Percentiles rank a stretch among this genome's conserved stretches.
Conservation (phyloP, 1,284 basidiomycete genomes). For the Meira nashicola region DNA sequence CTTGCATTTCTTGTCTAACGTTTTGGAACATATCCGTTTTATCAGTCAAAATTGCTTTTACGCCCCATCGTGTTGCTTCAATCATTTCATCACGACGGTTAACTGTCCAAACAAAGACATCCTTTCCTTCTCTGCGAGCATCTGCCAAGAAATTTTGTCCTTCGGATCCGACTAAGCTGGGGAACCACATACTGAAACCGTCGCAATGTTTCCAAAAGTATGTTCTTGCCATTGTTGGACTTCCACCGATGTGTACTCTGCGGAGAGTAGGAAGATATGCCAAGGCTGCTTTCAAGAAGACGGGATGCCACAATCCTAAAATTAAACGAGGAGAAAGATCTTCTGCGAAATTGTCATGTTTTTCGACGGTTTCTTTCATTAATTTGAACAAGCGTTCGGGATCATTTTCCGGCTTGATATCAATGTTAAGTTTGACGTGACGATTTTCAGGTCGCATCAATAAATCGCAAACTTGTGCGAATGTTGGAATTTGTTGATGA, state of each 20-base stretch:
- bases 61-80: constrained; percentile 87
- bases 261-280: constrained; percentile 72
- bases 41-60: constrained; percentile 84
- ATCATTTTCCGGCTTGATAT: constrained; percentile 89
- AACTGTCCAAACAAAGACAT: constrained; percentile 90
- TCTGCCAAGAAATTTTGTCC: constrained; percentile 68
- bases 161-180: constrained; percentile 67
- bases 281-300: constrained; percentile 75
- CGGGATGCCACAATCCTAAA: constrained; percentile 74
- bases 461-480: constrained; percentile 43
- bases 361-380: constrained; percentile 71
- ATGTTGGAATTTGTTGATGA: constrained; percentile 55
- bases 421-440: constrained; percentile 58
- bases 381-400: constrained; percentile 78
- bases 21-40: constrained; percentile 70
- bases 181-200: constrained; percentile 82
- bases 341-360: constrained; percentile 71
- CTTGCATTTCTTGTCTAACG: constrained; percentile 64
- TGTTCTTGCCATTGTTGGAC: constrained; percentile 62
- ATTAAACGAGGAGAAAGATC: constrained; percentile 82
- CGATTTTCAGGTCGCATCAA: constrained; percentile 45
- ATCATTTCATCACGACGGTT: constrained; percentile 89
- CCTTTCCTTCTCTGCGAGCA: constrained; percentile 75
- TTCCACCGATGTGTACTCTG: constrained; percentile 78
- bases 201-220: constrained; percentile 89